phyloP scores from a whole-genome alignment of 129 eudicot genomes.

The Calendula officinalis region DNA sequence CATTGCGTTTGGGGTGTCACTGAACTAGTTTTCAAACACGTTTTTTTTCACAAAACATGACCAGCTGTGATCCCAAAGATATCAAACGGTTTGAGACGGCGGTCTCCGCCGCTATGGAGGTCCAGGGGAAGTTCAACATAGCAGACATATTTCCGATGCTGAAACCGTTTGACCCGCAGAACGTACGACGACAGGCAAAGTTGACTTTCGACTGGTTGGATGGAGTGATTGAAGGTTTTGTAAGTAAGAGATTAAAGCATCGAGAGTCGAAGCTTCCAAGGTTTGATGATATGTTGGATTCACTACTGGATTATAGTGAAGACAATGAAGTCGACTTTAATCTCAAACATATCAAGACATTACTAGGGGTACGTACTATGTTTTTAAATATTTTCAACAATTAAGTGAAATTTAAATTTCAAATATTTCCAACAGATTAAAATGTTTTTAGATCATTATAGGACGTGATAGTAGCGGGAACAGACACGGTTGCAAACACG shows the following conservation, averaged over 20 bases:
- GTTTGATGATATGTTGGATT: no score
- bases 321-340: slow-evolving; percentile 18
- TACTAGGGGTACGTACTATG: no score
- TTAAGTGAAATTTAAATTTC: no score
- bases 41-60: slow-evolving; percentile 33
- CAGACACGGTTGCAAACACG: slow-evolving; percentile 13
- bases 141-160: no score
- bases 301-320: slow-evolving; percentile 21
- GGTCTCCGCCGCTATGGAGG: slow-evolving; percentile 27
- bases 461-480: slow-evolving; percentile 27
- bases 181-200: slow-evolving; percentile 23
- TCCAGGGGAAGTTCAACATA: slow-evolving; percentile 29
- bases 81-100: slow-evolving; percentile 24
- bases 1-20: slow-evolving; percentile 30
- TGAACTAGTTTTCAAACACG: slow-evolving; percentile 39
- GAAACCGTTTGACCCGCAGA: neutral
- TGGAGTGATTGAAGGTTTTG: slow-evolving; percentile 3
- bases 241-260: neutral
- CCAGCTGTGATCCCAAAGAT: slow-evolving; percentile 12
- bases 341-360: slow-evolving; percentile 13
- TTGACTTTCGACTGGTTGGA: slow-evolving; percentile 17
- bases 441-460: no score
- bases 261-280: no score
- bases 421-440: no score
- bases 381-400: no score